These are phyloP conservation scores for Venturia aucupariae DNA, from an alignment of 2,329 filamentous ascomycete genomes.

Conservation along the genomic window DNA sequence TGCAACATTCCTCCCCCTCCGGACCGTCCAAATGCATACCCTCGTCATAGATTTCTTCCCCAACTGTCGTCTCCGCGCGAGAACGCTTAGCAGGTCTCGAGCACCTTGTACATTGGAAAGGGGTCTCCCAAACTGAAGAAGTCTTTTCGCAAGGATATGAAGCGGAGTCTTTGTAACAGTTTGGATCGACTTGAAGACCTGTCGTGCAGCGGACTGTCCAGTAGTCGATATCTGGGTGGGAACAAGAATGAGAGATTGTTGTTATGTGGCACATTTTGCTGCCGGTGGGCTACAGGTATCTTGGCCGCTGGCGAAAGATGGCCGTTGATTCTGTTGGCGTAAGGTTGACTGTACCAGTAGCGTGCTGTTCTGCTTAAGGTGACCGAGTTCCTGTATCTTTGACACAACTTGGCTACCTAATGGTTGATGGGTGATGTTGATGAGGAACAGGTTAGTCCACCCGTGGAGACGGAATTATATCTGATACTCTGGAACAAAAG, in stretches of 20 bases:
- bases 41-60: background rate
- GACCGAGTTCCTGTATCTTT: background rate
- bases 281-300: background rate
- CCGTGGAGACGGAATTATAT: background rate
- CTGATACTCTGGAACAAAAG: background rate
- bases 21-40: background rate
- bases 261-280: conserved; percentile 5
- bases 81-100: background rate
- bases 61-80: background rate
- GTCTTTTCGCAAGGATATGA: background rate
- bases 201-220: background rate
- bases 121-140: background rate
- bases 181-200: background rate
- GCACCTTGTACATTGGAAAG: background rate
- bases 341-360: background rate
- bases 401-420: background rate
- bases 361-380: background rate
- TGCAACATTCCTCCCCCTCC: background rate
- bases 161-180: background rate
- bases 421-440: background rate
- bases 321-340: background rate
- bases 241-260: background rate
- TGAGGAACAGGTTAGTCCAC: background rate
- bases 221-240: background rate
- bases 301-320: background rate